A percentile compares a stretch with the other conserved stretches of the same genome.
Conservation (phyloP, 192 early-diverging fungal species). For the Coemansia sp. region DNA sequence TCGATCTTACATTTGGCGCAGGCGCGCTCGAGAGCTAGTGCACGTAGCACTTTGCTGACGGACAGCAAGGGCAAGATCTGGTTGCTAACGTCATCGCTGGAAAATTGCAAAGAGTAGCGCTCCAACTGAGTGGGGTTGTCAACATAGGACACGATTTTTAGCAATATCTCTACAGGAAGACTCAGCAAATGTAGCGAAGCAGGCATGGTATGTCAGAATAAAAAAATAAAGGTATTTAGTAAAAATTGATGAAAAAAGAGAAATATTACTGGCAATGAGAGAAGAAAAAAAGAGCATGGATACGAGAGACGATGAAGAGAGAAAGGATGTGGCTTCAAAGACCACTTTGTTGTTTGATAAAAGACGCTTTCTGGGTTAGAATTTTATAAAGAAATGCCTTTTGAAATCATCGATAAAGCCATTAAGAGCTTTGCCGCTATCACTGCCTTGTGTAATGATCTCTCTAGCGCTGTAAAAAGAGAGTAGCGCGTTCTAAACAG, state of each 20-base stretch:
- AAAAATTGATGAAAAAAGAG: not conserved
- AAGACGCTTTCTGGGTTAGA: not conserved
- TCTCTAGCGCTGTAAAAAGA: too few relatives aligned
- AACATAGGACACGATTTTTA: not conserved
- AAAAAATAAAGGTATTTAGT: not conserved
- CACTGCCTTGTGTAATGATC: too few relatives aligned
- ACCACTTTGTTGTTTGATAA: not conserved
- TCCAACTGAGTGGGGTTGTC: not conserved
- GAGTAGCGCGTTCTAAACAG: too few relatives aligned
- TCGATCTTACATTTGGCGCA: not conserved
- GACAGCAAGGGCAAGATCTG: not conserved
- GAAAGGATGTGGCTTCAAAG: not conserved
- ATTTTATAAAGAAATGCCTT: not conserved
- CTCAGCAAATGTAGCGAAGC: not conserved
- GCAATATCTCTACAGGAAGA: not conserved
- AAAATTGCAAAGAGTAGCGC: not conserved
- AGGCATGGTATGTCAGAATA: not conserved
- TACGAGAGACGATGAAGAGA: not conserved
- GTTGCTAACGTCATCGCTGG: not conserved
- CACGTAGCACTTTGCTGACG: not conserved
- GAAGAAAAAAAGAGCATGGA: not conserved
- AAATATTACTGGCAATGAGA: not conserved
- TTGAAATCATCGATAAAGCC: too few relatives aligned
- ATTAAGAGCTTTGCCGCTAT: not conserved
- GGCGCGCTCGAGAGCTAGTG: not conserved